Percentiles rank a stretch among this genome's conserved stretches.
Conservation (phyloP, 106 monocot species). For the Dendrobium huoshanense region DNA sequence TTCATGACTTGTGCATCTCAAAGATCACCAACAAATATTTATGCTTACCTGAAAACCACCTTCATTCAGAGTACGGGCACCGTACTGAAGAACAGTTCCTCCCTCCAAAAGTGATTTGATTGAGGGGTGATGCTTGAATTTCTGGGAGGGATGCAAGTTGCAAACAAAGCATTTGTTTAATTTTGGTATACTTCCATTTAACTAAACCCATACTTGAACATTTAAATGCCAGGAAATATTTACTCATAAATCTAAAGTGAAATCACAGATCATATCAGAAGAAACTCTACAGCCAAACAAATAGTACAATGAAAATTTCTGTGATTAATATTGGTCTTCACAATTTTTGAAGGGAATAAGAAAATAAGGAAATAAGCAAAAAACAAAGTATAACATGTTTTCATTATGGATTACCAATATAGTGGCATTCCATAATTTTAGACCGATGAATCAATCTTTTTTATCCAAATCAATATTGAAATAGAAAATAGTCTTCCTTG, state of each 20-base stretch:
- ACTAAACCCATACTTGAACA: background rate
- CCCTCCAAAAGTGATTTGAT: conserved; percentile 74
- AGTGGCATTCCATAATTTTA: background rate
- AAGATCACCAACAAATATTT: background rate
- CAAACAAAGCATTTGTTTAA: background rate
- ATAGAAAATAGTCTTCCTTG: background rate
- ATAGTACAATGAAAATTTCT: background rate
- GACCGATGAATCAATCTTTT: background rate
- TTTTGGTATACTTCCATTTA: background rate
- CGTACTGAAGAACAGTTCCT: conserved; percentile 91
- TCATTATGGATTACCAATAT: background rate
- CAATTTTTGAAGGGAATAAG: background rate
- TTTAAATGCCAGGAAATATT: background rate
- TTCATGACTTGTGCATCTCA: background rate
- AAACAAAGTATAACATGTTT: background rate
- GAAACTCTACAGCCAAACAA: background rate
- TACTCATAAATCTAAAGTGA: background rate
- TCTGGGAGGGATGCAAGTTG: conserved; percentile 28
- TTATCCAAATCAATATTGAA: background rate
- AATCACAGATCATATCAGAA: background rate
- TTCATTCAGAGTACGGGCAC: conserved; percentile 96
- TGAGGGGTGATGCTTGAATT: conserved; percentile 90
- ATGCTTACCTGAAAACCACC: conserved; percentile 89
- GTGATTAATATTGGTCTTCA: background rate
- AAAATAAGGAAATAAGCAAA: background rate